Evolutionary conservation across 2,329 filamentous ascomycete species (phyloP).

Genomic region (Calonectria naviculata): DNA sequence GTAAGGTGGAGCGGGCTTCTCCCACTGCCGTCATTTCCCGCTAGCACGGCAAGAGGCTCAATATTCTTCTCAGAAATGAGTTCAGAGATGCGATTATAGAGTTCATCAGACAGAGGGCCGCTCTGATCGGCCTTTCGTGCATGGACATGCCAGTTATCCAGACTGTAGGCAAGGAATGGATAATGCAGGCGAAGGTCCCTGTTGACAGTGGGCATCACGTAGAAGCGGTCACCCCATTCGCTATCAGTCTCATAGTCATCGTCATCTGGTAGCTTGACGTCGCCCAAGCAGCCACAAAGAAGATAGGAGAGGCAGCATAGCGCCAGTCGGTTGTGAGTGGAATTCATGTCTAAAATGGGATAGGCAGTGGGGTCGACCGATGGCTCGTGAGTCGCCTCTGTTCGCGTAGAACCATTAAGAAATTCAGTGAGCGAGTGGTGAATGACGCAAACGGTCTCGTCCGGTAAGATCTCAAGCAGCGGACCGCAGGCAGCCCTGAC

Average conservation of each 20-base stretch:
- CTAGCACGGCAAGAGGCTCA: background rate
- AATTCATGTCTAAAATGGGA: conserved; percentile 9
- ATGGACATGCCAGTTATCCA: background rate
- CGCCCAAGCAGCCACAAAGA: conserved; percentile 1
- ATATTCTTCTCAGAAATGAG: background rate
- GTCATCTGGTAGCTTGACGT: background rate
- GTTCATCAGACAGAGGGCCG: background rate
- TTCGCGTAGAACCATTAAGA: conserved; percentile 13
- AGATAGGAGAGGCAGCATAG: conserved; percentile 25
- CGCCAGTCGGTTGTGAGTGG: conserved; percentile 23
- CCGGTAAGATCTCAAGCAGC: conserved; percentile 23
- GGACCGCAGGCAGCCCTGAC: conserved; percentile 24
- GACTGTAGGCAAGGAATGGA: background rate
- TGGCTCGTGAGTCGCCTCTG: background rate
- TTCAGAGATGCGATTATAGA: background rate
- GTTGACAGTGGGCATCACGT: background rate
- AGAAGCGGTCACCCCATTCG: background rate
- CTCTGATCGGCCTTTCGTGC: background rate
- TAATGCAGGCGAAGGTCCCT: background rate
- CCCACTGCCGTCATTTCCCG: background rate
- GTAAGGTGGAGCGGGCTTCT: background rate
- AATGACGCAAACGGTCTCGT: conserved; percentile 29
- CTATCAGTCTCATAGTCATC: background rate
- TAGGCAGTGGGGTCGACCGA: background rate
- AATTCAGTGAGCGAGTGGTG: conserved; percentile 34